Base-by-base conservation (phyloP, 345 rosid genomes). In the Eutrema heterophyllum region DNA sequence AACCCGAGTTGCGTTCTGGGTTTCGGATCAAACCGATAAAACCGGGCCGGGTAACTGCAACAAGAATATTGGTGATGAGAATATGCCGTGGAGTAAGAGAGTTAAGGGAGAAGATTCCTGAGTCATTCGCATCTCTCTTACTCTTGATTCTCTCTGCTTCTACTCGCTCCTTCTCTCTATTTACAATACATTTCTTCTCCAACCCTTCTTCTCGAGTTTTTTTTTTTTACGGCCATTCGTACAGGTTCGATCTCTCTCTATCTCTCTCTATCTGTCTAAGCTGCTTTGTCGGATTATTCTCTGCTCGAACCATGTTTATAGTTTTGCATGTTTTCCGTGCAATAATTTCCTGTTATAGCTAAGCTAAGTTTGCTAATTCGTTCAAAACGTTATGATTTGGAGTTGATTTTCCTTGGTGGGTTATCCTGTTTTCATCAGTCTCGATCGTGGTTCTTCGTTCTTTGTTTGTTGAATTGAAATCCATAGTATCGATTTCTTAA, bases 81-180 rank as follows among this genome's bases (percentile, higher is more conserved):
- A 76, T 76, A 76, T 70, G 75, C 80, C 67, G 6, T 55, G 51
- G 70, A 69, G 57, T 35, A 40, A 36, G 55, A 72, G 64, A 67
- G 38, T 75, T 26, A 27, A 76, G 70, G 75, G 38, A 63, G 66
- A 77, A 77, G 76, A 77, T 77, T 77, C 80, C 5, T 39, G 30
- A 14, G 24, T 76, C 80, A 70, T 76, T 76, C 75, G 80, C 80
- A 77, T 77, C 80, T 75, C 69, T 70, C 62, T 70, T 0, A 24
- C 71, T 70, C 70, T 76, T 76, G 59, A 68, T 76, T 54, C 79
- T 36, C 69, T 75, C 61, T 40, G 16, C 30, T 54, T 68, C 68
- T 12, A 9, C 57, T 26, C 4, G 5, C 40, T 60, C 38, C 18
- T 61, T 48, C 49, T 54, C 26, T 64, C 65, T 64, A 16, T 77